phyloP scores from a whole-genome alignment of 306 rosid species.

The Macrotyloma uniflorum region DNA sequence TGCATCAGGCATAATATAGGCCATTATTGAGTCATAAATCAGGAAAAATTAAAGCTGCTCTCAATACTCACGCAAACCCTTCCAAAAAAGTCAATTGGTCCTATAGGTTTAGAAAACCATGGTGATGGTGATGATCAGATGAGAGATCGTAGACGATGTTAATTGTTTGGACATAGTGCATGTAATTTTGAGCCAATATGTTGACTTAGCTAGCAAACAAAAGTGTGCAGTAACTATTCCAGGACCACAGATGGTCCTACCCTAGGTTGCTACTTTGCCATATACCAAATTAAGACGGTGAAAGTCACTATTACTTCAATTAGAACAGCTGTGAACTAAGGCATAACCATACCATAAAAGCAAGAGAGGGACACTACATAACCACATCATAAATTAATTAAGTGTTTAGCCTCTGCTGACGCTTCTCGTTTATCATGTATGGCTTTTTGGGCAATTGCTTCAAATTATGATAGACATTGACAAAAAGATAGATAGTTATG shows the following conservation, averaged over 20 bases:
- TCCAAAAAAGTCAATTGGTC: conserved; percentile 40
- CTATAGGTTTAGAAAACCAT: conserved; percentile 28
- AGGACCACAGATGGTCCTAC: conserved; percentile 30
- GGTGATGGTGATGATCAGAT: conserved; percentile 9
- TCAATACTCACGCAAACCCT: conserved; percentile 44
- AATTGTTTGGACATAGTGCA: conserved; percentile 12
- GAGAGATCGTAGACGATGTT: conserved; percentile 18
- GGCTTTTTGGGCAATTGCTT: conserved; percentile 33
- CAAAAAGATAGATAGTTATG: conserved; percentile 36
- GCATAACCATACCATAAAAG: conserved; percentile 35
- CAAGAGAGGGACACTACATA: conserved; percentile 30
- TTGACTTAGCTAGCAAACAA: conserved; percentile 31
- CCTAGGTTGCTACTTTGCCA: conserved; percentile 21
- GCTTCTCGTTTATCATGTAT: conserved; percentile 30
- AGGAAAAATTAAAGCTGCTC: conserved; percentile 40
- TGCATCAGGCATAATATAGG: conserved; percentile 2
- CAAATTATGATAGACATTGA: conserved; percentile 44
- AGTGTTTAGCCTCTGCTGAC: conserved; percentile 36
- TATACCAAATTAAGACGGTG: conserved; percentile 38
- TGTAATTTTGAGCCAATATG: conserved; percentile 18
- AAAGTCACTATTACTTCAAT: conserved; percentile 39
- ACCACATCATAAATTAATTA: conserved; percentile 30
- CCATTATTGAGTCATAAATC: conserved; percentile 38
- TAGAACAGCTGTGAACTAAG: conserved; percentile 42
- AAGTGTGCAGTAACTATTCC: conserved; percentile 29